These are phyloP conservation scores for Holtermannia corniformis DNA, from an alignment of 768 basidiomycete species.

Conservation along the genomic window DNA sequence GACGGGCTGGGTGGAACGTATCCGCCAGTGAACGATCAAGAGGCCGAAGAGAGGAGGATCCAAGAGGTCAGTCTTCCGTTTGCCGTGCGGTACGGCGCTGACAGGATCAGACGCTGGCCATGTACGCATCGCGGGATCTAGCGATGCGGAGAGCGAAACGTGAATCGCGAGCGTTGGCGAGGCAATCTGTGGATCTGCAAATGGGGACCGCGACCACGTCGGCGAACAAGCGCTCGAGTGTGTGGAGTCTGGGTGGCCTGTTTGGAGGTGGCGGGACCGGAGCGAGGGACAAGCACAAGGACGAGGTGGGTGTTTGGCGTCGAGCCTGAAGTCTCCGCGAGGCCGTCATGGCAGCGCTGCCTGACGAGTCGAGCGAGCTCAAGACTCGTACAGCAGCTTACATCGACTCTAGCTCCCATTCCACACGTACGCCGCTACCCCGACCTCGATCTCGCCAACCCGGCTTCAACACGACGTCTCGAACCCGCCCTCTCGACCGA, in stretches of 20 bases:
- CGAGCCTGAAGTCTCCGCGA: background rate
- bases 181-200: background rate
- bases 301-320: background rate
- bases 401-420: background rate
- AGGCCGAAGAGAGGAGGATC: conserved; percentile 23
- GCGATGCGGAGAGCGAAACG: conserved; percentile 18
- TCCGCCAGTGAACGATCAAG: conserved; percentile 25
- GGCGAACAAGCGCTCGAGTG: too few species aligned
- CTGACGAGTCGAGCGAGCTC: background rate
- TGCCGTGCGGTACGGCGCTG: background rate
- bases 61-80: conserved; percentile 18
- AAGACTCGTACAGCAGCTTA: background rate
- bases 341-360: too few species aligned
- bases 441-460: background rate
- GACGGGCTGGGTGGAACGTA: conserved; percentile 9
- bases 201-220: too few species aligned
- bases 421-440: background rate
- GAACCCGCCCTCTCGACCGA: too few species aligned
- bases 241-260: background rate
- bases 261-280: background rate
- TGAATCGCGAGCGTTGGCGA: background rate
- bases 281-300: background rate
- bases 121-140: conserved; percentile 27
- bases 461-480: background rate
- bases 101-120: conserved; percentile 26